Base-by-base conservation (phyloP, 345 rosid genomes). In the Gossypium rotundifolium region DNA sequence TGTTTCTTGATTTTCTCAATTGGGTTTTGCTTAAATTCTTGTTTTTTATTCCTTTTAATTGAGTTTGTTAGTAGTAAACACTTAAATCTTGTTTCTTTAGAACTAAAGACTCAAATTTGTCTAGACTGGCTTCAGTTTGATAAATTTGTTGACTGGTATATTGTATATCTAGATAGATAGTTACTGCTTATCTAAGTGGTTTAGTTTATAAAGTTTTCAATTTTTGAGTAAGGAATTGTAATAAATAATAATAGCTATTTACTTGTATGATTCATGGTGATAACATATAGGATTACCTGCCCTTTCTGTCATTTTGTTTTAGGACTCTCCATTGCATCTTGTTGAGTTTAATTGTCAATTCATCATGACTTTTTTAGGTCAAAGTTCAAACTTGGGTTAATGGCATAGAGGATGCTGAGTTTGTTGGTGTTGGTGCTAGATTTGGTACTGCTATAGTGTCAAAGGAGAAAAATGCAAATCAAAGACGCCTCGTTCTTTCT, bases 341-440 rank as follows among this genome's bases (percentile, higher is more conserved):
- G 40, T 48, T 48, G 13, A 14, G 33, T 45, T 68, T 70, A 55
- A 54, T 11, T 8, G 59, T 73, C n/a, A 33, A 65, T 33, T 75
- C 4, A 38, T 40, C 29, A 9, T 63, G 9, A 27, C 79, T 74
- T 61, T 60, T 12, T 70, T 67, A 93, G 99, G 99, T 95, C 62
- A 95, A 93, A 95, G 93, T 95, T 74, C 99, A 93, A 77, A 95
- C 99, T 9, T 94, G 96, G 98, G 80, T 93, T 70, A 70, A 88
- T 84, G 97, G 89, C 71, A 14, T 76, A 55, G 98, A 95, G 83
- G 79, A 81, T 73, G 89, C 76, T 23, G 99, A 95, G 83, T 95
- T 87, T 80, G 99, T 95, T 17, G 99, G 99, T 1, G 97, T 95
- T 2, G 98, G 98, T 45, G 98, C 98, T 62, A 86, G 99, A 83